Percentiles rank a stretch among this genome's conserved stretches.
These are phyloP conservation scores for Nakazawaea wickerhamii DNA, from an alignment of 805 yeast genomes.

Conservation along the genomic window DNA sequence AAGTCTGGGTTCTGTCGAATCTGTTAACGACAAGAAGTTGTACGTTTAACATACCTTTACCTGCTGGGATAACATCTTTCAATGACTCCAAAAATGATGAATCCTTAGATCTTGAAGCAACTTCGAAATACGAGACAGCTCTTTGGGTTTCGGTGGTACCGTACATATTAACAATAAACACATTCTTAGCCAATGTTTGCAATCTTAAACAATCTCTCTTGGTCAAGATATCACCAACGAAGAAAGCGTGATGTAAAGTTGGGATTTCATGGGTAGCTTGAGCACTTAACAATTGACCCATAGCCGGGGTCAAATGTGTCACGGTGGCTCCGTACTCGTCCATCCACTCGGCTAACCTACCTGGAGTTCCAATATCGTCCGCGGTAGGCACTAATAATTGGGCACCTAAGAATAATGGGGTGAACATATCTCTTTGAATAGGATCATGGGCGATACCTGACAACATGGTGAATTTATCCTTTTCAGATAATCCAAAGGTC, in stretches of 20 bases:
- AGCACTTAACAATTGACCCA: constrained; percentile 96
- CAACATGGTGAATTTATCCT: constrained; percentile 93
- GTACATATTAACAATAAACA: constrained; percentile 91
- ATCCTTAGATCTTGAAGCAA: constrained; percentile 65
- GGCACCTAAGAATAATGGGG: constrained; percentile 96
- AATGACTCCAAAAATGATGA: constrained; percentile 71
- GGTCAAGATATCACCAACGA: constrained; percentile 95
- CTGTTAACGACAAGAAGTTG: constrained; percentile 92
- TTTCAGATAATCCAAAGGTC: constrained; percentile 67
- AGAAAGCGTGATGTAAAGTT: constrained; percentile 88
- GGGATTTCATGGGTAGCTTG: constrained; percentile 90
- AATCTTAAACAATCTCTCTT: constrained; percentile 94
- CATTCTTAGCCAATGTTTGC: constrained; percentile 88
- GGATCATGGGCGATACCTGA: constrained; percentile 99
- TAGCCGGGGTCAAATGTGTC: constrained; percentile 97
- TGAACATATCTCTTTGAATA: constrained; percentile 97
- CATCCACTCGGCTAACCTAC: constrained; percentile 97
- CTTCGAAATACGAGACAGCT: constrained; percentile 92
- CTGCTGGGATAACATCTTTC: constrained; percentile 98
- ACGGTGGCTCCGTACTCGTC: constrained; percentile 84
- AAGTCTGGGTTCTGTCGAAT: constrained; percentile 78
- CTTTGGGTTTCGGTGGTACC: constrained; percentile 99
- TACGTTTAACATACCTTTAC: constrained; percentile 94
- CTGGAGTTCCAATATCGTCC: constrained; percentile 98
- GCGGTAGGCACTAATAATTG: constrained; percentile 88